These are phyloP conservation scores for Coemansia sp. DNA, from an alignment of 192 early-diverging fungal genomes.

Conservation along the genomic window DNA sequence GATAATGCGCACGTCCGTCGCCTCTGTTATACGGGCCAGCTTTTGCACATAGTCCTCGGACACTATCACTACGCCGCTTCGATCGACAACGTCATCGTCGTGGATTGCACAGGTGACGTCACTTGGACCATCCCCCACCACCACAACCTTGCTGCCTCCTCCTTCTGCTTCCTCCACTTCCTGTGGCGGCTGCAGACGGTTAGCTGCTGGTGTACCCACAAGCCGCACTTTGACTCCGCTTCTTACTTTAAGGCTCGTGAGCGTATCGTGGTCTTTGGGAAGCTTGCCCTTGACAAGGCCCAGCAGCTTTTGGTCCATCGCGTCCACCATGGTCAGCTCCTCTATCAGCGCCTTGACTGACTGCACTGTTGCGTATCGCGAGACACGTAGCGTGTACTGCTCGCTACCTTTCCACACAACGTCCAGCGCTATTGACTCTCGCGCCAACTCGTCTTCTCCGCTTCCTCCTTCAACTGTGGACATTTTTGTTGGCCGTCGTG, in stretches of 20 bases:
- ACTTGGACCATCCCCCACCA: too few species aligned
- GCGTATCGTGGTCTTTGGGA: constrained; percentile 53
- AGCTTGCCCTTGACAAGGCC: constrained; percentile 68
- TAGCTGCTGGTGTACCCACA: constrained; percentile 34
- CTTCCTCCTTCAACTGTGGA: constrained; percentile 8
- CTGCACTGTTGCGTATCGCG: constrained; percentile 44
- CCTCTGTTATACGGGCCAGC: constrained; percentile 11
- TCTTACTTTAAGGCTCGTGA: constrained; percentile 23
- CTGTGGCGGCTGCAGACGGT: constrained; percentile 13
- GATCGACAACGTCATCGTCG: not conserved
- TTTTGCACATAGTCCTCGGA: constrained; percentile 10
- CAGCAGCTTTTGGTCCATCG: constrained; percentile 71
- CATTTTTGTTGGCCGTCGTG: too few species aligned
- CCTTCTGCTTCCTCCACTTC: not conserved
- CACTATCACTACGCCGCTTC: not conserved
- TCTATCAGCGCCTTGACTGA: constrained; percentile 54
- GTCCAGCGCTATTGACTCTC: constrained; percentile 32
- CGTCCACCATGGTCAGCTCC: constrained; percentile 67
- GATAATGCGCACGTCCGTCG: constrained; percentile 27
- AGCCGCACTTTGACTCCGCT: constrained; percentile 37
- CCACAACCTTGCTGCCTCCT: too few species aligned
- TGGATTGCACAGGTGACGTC: constrained; percentile 17
- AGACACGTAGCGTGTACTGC: constrained; percentile 31
- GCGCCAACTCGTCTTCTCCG: constrained; percentile 40
- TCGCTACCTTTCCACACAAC: constrained; percentile 40